phyloP scores from a whole-genome alignment of 73 alveolate species.

The Tetrahymena elliotti region DNA sequence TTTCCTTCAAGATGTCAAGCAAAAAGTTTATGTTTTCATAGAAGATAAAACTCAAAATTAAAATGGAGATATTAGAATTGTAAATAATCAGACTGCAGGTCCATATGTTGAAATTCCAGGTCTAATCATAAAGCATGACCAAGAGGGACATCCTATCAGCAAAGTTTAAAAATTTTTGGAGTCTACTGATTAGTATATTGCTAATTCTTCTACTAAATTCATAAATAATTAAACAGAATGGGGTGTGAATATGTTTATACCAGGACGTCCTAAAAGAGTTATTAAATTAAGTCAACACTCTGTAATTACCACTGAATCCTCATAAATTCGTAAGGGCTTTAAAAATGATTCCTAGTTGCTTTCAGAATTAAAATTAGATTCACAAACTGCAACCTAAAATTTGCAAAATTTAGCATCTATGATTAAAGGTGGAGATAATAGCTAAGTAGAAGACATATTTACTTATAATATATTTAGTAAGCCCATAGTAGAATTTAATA shows the following conservation, averaged over 20 bases:
- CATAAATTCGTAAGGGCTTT: neutral
- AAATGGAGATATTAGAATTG: neutral
- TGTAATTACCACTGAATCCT: neutral
- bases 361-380: neutral
- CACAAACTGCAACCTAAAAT: neutral
- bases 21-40: slow-evolving; percentile 51
- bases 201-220: neutral
- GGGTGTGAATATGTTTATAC: neutral
- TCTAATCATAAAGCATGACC: neutral
- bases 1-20: slow-evolving; percentile 53
- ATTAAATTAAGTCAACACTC: neutral
- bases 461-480: neutral
- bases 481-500: neutral
- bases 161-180: neutral
- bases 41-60: slow-evolving; percentile 46
- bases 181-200: neutral
- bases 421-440: neutral
- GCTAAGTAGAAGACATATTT: neutral
- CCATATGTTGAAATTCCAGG: neutral
- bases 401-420: neutral
- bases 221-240: neutral
- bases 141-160: neutral
- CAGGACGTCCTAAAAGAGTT: neutral
- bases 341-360: neutral
- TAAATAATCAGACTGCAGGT: neutral